Evolutionary conservation across 257 asterid genomes (phyloP).

Genomic region (Nicotiana tomentosiformis): DNA sequence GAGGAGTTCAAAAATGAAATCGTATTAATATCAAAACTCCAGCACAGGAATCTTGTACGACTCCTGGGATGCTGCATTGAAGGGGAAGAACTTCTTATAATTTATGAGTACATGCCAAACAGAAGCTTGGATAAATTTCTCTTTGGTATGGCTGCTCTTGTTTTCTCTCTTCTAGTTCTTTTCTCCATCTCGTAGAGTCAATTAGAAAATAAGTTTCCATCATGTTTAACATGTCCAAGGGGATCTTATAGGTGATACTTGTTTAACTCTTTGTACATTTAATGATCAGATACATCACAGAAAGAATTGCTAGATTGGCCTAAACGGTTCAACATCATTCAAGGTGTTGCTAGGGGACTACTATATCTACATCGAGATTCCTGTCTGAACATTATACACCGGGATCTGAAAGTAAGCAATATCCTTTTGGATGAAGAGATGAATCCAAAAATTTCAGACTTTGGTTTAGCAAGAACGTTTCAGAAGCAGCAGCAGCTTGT

Average conservation of each 20-base stretch:
- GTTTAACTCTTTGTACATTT: not conserved
- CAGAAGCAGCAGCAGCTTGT: constrained; percentile 15
- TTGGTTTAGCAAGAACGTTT: constrained; percentile 31
- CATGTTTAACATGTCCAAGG: not conserved
- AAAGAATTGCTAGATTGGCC: constrained; percentile 21
- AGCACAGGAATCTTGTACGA: constrained; percentile 31
- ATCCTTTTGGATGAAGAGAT: constrained; percentile 24
- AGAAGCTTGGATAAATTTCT: constrained; percentile 32
- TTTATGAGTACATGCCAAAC: constrained; percentile 28
- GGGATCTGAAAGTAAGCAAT: constrained; percentile 28
- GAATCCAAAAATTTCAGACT: constrained; percentile 31
- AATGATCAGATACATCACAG: constrained; percentile 14
- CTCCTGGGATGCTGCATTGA: constrained; percentile 28
- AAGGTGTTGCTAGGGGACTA: constrained; percentile 30
- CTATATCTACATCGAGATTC: constrained; percentile 31
- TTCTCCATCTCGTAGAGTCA: not conserved
- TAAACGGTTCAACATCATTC: constrained; percentile 17
- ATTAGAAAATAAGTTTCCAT: not conserved
- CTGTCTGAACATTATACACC: constrained; percentile 22
- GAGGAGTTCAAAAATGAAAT: constrained; percentile 31
- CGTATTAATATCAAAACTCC: constrained; percentile 25
- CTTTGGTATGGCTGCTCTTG: constrained; percentile 15
- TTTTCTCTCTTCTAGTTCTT: not conserved
- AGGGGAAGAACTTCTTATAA: constrained; percentile 21
- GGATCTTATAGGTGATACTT: not conserved